Conservation (phyloP, 2,329 filamentous ascomycete genomes). For the Verticillium dahliae region DNA sequence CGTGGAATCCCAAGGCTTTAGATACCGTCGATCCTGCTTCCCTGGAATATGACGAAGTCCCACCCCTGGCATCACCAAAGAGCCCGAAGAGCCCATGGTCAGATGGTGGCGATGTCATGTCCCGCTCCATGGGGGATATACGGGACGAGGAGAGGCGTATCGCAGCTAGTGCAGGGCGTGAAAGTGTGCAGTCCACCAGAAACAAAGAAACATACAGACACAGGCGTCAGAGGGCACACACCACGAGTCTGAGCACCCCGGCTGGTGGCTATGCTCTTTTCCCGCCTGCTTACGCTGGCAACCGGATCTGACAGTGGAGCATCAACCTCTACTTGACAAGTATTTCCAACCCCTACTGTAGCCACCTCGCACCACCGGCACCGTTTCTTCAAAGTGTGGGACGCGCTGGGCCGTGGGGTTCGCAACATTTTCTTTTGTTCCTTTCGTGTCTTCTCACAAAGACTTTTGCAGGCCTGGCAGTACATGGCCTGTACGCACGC, state of each 20-base stretch:
- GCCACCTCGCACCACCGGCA: too few relatives aligned
- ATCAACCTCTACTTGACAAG: neutral
- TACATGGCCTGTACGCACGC: neutral
- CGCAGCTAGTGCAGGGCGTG: conserved; percentile 7
- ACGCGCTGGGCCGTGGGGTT: neutral
- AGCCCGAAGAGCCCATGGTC: conserved; percentile 8
- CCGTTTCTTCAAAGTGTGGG: too few relatives aligned
- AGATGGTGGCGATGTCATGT: conserved; percentile 7
- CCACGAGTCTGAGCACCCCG: conserved; percentile 36
- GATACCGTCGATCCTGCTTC: conserved; percentile 24
- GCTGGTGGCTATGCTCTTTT: conserved; percentile 41
- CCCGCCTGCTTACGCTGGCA: conserved; percentile 24
- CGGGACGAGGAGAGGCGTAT: conserved; percentile 4
- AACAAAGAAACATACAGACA: conserved; percentile 21
- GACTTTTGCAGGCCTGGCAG: neutral
- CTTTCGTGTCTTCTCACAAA: neutral
- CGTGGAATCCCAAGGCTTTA: conserved; percentile 15
- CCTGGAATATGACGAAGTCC: conserved; percentile 15
- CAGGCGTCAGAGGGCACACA: conserved; percentile 35
- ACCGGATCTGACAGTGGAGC: conserved; percentile 19
- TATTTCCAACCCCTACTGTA: too few relatives aligned
- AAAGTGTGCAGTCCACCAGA: conserved; percentile 20
- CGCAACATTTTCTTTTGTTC: neutral
- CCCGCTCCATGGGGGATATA: conserved; percentile 7
- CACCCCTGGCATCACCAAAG: conserved; percentile 5